phyloP scores from a whole-genome alignment of 2,329 filamentous ascomycete genomes.

The Colletotrichum sp. region DNA sequence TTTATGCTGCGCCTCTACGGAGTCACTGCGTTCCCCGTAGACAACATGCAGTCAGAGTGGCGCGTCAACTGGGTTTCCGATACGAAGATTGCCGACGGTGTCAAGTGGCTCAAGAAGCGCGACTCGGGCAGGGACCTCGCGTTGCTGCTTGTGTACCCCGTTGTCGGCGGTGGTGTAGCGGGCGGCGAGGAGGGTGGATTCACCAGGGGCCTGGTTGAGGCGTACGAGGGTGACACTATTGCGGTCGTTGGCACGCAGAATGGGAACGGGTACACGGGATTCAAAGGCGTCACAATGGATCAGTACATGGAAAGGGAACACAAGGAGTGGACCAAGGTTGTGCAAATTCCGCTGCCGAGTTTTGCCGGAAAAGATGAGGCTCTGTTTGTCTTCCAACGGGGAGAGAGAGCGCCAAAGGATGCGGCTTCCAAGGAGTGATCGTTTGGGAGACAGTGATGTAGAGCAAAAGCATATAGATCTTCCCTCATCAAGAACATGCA shows the following conservation, averaged over 20 bases:
- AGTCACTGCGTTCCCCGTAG: slow-evolving; percentile 62
- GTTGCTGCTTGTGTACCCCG: slow-evolving; percentile 74
- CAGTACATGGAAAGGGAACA: slow-evolving; percentile 68
- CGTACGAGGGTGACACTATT: slow-evolving; percentile 67
- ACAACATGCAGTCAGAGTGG: slow-evolving; percentile 72
- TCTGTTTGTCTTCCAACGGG: slow-evolving; percentile 68
- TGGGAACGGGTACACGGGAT: slow-evolving; percentile 74
- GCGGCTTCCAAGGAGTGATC: not conserved
- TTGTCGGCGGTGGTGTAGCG: slow-evolving; percentile 68
- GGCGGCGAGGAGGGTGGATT: slow-evolving; percentile 69
- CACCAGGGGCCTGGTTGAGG: slow-evolving; percentile 64
- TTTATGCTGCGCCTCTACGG: slow-evolving; percentile 70
- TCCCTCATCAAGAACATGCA: not conserved
- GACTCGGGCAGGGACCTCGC: slow-evolving; percentile 59
- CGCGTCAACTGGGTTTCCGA: slow-evolving; percentile 72
- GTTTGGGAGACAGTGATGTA: not conserved
- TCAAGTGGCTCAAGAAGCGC: slow-evolving; percentile 58
- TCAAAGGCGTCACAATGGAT: slow-evolving; percentile 66
- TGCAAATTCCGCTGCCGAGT: slow-evolving; percentile 72
- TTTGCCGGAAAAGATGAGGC: slow-evolving; percentile 81
- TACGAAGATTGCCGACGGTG: slow-evolving; percentile 66
- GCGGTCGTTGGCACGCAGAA: slow-evolving; percentile 80
- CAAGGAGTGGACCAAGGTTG: slow-evolving; percentile 60
- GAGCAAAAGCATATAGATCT: not conserved
- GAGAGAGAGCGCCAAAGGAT: slow-evolving; percentile 37